Evolutionary conservation across 495 filamentous ascomycete genomes (phyloP).

Genomic region (Penicillium maclennaniae): DNA sequence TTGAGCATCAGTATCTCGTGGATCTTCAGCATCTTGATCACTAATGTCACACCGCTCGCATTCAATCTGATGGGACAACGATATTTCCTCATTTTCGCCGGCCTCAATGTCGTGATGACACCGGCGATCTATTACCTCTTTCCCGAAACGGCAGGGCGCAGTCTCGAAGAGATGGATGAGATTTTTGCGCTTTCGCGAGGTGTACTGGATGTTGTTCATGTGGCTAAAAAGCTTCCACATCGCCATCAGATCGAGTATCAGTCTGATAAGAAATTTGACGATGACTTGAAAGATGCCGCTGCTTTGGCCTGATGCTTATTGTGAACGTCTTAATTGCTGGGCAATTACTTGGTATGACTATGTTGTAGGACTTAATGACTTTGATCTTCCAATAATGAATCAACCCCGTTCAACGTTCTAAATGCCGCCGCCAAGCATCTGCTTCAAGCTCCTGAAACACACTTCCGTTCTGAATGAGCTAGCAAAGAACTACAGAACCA

Average conservation of each 20-base stretch:
- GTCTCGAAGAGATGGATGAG: constrained; percentile 49
- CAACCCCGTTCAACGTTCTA: neutral
- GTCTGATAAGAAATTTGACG: constrained; percentile 7
- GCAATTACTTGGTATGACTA: neutral
- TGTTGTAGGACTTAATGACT: neutral
- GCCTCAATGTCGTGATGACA: constrained; percentile 56
- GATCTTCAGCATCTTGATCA: constrained; percentile 30
- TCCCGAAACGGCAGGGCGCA: constrained; percentile 54
- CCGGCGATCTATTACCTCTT: constrained; percentile 56
- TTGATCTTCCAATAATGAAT: neutral
- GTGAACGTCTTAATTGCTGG: neutral
- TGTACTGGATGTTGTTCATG: constrained; percentile 16
- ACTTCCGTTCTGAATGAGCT: neutral
- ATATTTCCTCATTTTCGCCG: constrained; percentile 26
- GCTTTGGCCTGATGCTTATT: neutral
- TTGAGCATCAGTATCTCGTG: constrained; percentile 47
- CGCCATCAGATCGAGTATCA: constrained; percentile 2
- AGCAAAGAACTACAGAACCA: neutral
- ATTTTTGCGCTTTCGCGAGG: constrained; percentile 35
- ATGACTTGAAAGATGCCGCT: constrained; percentile 1
- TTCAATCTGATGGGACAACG: constrained; percentile 18
- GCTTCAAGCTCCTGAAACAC: neutral
- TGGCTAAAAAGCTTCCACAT: constrained; percentile 12
- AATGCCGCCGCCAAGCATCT: neutral
- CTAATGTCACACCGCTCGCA: constrained; percentile 21